A percentile compares a stretch with the other conserved stretches of the same genome.
These are phyloP conservation scores for Neurospora sp. DNA, from an alignment of 495 filamentous ascomycete species.

Conservation along the genomic window DNA sequence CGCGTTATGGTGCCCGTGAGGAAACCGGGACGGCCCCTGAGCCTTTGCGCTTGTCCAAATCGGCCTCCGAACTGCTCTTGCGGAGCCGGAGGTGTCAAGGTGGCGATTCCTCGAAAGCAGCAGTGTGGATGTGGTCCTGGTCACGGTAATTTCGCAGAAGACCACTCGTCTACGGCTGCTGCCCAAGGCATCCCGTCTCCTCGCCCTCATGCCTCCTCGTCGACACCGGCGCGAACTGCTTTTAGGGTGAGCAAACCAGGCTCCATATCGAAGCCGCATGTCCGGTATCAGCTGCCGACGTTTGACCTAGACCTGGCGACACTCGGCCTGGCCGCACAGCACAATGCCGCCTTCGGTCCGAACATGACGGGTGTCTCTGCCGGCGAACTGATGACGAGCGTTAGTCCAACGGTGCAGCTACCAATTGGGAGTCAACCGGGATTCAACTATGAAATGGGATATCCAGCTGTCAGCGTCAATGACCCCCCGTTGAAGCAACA, in stretches of 20 bases:
- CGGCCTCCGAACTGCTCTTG: constrained; percentile 37
- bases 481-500: background rate
- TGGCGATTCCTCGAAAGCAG: constrained; percentile 42
- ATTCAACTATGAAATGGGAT: background rate
- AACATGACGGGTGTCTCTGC: constrained; percentile 1
- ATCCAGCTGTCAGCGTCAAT: background rate
- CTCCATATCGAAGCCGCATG: constrained; percentile 14
- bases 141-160: background rate
- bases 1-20: constrained; percentile 69
- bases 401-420: background rate
- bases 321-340: constrained; percentile 25
- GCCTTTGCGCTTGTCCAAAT: constrained; percentile 60
- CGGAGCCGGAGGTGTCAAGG: constrained; percentile 38
- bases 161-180: constrained; percentile 8
- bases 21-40: constrained; percentile 70
- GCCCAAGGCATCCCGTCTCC: background rate
- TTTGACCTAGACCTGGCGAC: constrained; percentile 33
- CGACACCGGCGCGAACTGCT: constrained; percentile 21
- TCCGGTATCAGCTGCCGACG: constrained; percentile 30
- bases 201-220: constrained; percentile 17
- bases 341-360: constrained; percentile 8
- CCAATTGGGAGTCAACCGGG: background rate
- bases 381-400: background rate
- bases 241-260: constrained; percentile 35
- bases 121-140: constrained; percentile 34